Percentiles rank a stretch among this genome's conserved stretches.
phyloP scores from a whole-genome alignment of 495 filamentous ascomycete genomes.

The Hyaloscypha bicolor region DNA sequence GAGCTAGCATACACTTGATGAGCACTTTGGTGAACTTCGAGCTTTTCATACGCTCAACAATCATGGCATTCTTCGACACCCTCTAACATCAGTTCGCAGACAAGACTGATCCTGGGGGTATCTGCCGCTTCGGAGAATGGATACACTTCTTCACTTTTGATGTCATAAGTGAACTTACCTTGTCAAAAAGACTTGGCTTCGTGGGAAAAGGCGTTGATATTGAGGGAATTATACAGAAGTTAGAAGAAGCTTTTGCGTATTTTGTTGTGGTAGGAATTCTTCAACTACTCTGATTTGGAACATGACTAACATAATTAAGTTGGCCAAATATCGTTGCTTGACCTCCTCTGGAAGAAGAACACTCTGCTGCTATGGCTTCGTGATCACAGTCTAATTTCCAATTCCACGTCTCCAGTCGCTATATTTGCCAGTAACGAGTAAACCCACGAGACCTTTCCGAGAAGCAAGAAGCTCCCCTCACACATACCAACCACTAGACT shows the following conservation, averaged over 20 bases:
- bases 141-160: constrained; percentile 47
- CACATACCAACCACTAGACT: constrained; percentile 33
- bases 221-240: not conserved
- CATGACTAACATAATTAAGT: not conserved
- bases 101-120: constrained; percentile 26
- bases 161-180: constrained; percentile 40
- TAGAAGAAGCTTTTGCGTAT: not conserved
- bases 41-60: constrained; percentile 34
- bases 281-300: no score
- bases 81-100: constrained; percentile 4
- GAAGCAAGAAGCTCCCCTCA: not conserved
- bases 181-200: constrained; percentile 34
- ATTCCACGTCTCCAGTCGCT: constrained; percentile 1
- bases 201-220: constrained; percentile 14
- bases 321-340: not conserved
- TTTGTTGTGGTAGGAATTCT: not conserved
- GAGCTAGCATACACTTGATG: constrained; percentile 36
- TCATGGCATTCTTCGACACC: constrained; percentile 30
- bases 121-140: constrained; percentile 38
- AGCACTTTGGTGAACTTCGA: constrained; percentile 35
- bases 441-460: not conserved
- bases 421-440: not conserved
- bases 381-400: not conserved
- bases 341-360: not conserved
- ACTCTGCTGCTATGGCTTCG: not conserved